Base-by-base conservation (phyloP, 23 red algal species). In the Chondrus crispus region DNA sequence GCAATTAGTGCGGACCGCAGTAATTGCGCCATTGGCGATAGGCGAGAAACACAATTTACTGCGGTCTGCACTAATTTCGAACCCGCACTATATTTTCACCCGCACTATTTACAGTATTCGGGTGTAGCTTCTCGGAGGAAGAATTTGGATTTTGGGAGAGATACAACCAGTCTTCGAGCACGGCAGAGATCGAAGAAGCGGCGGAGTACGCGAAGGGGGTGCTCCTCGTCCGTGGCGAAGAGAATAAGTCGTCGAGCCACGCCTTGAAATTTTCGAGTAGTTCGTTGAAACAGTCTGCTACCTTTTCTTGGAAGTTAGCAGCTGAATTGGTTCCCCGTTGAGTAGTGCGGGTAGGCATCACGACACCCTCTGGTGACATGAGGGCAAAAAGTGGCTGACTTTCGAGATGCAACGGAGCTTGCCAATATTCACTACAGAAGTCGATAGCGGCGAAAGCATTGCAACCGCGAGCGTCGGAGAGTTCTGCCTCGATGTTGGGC, bases 281-380 rank as follows among this genome's bases (percentile, higher is more conserved):
- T 14, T 90, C 86, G 22, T 24, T 52, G 30, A 90, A 90, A 45
- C 70, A 79, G 10, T 78, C 2, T 12, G 5, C 12, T 14, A 79
- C 70, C 6, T 64, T 63, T 77, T 77, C 68, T 69, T 90, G 86
- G 46, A 90, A 78, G 30, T 62, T 83, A 28, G 78, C 78, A 29
- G 78, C 78, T 16, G 78, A 83, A 60, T 83, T 83, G 7, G 48
- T 58, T 33, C 78, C 78, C 33, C 78, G 45, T 63, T 83, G 78
- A 10, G 18, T 83, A 26, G 78, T 68, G 12, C 13, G 78, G 7
- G 78, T 82, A 51, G 18, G 46, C 47, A 82, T 82, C 5, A 82
- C 47, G 40, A 82, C 78, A 62, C 78, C 46, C 9, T 80, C 74
- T 18, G 74, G 74, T 11, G 74, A 52, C 40, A 46, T 80, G 74